A percentile compares a stretch with the other conserved stretches of the same genome.
These are phyloP conservation scores for Cyanidium caldarium DNA, from an alignment of 23 red algal species.

Conservation along the genomic window DNA sequence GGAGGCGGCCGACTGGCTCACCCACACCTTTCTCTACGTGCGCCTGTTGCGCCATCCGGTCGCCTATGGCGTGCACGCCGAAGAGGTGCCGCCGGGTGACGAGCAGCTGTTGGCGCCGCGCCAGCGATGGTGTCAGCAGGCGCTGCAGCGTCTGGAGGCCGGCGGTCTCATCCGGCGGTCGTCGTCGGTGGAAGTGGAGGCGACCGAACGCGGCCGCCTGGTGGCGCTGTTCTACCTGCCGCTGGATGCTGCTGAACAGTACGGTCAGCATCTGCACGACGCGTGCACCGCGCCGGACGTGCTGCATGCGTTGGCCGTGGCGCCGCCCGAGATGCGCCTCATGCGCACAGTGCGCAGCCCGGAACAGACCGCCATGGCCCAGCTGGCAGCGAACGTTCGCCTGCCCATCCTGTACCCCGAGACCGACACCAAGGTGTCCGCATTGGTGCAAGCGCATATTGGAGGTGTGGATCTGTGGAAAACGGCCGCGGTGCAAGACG, in stretches of 20 bases:
- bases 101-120: constrained; percentile 33
- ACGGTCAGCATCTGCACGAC: constrained; percentile 19
- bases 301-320: constrained; percentile 34
- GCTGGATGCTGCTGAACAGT: constrained; percentile 30
- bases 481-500: background rate
- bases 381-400: background rate
- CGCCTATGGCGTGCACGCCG: constrained; percentile 40
- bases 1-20: constrained; percentile 67
- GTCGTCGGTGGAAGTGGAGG: too few relatives aligned
- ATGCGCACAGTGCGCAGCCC: background rate
- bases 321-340: background rate
- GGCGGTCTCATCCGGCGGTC: constrained; percentile 32
- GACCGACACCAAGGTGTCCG: background rate
- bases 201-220: constrained; percentile 54
- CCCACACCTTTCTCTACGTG: constrained; percentile 72
- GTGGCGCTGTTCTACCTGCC: constrained; percentile 60
- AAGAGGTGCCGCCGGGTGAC: constrained; percentile 19
- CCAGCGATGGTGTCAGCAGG: constrained; percentile 31
- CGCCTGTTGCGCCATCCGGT: constrained; percentile 50
- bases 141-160: constrained; percentile 49
- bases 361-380: background rate
- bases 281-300: constrained; percentile 48
- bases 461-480: background rate
- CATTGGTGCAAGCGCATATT: background rate
- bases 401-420: background rate